Percentiles rank a stretch among this genome's conserved stretches.
These are phyloP conservation scores for Saccharomycopsis babjevae DNA, from an alignment of 805 yeast genomes.

Conservation along the genomic window DNA sequence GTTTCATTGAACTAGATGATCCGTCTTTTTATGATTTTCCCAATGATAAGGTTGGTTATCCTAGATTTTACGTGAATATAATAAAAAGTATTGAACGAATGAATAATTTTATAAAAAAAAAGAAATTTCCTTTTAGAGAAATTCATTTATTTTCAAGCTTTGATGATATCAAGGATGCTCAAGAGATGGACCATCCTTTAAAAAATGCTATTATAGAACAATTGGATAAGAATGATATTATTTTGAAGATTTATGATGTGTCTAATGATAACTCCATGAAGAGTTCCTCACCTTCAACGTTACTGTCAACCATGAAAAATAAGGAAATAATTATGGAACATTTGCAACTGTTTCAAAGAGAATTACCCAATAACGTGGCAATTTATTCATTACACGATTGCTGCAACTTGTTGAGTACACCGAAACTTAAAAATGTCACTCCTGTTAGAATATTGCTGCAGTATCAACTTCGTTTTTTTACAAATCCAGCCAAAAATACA, in stretches of 20 bases:
- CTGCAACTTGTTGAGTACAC: not conserved
- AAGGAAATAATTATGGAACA: not conserved
- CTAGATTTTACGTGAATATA: slow-evolving; percentile 3
- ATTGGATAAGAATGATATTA: not conserved
- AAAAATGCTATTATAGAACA: not conserved
- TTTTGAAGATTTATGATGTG: not conserved
- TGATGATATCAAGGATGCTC: slow-evolving; percentile 4
- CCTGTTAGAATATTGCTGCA: slow-evolving; percentile 10
- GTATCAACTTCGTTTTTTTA: slow-evolving; percentile 19
- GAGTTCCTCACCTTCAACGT: not conserved
- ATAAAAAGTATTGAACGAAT: slow-evolving; percentile 9
- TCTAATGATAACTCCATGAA: slow-evolving; percentile 2
- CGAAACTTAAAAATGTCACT: not conserved
- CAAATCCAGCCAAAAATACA: slow-evolving; percentile 18
- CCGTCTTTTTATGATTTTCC: not conserved
- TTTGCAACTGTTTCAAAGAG: not conserved
- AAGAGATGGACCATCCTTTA: not conserved
- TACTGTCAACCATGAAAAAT: not conserved
- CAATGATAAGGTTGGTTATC: not conserved
- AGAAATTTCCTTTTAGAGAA: slow-evolving; percentile 6
- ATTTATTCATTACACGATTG: not conserved
- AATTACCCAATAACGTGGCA: not conserved
- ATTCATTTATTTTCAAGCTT: slow-evolving; percentile 7
- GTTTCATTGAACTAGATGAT: not conserved
- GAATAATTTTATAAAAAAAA: slow-evolving; percentile 1